These are phyloP conservation scores for Pseudonitzschia pungens DNA, from an alignment of 108 stramenopile species.

Conservation along the genomic window DNA sequence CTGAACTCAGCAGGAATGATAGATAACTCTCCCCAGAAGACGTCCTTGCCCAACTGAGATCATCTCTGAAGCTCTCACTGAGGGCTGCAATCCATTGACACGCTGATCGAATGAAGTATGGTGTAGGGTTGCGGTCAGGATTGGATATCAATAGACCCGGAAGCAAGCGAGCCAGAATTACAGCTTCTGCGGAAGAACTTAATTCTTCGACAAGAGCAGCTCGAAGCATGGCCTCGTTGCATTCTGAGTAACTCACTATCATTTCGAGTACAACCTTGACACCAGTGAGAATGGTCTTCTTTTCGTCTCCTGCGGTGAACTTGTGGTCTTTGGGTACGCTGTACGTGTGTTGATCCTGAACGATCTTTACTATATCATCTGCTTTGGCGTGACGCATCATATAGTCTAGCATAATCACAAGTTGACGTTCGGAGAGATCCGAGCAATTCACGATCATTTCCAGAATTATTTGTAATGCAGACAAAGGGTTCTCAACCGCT, in stretches of 20 bases:
- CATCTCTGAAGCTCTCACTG: conserved; percentile 34
- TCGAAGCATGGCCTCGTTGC: conserved; percentile 40
- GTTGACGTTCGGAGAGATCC: conserved; percentile 40
- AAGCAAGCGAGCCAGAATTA: conserved; percentile 29
- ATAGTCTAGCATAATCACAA: conserved; percentile 40
- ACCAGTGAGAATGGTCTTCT: conserved; percentile 18
- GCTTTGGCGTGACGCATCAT: conserved; percentile 31
- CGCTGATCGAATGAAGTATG: conserved; percentile 12
- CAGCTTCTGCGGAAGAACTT: conserved; percentile 12
- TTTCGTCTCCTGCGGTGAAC: background rate
- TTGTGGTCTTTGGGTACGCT: background rate
- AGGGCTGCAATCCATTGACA: conserved; percentile 41
- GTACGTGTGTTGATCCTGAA: background rate
- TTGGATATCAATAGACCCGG: conserved; percentile 19
- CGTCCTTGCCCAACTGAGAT: conserved; percentile 8
- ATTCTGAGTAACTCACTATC: conserved; percentile 31
- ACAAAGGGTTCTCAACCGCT: conserved; percentile 11
- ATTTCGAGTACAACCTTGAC: conserved; percentile 24
- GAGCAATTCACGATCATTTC: conserved; percentile 36
- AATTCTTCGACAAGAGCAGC: conserved; percentile 29
- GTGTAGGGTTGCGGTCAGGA: background rate
- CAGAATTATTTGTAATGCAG: conserved; percentile 35
- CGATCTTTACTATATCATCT: conserved; percentile 23
- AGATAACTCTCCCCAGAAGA: conserved; percentile 12
- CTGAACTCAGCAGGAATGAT: conserved; percentile 6